Base-by-base conservation (phyloP, 257 asterid species). In the Solanum gracilifrons region DNA sequence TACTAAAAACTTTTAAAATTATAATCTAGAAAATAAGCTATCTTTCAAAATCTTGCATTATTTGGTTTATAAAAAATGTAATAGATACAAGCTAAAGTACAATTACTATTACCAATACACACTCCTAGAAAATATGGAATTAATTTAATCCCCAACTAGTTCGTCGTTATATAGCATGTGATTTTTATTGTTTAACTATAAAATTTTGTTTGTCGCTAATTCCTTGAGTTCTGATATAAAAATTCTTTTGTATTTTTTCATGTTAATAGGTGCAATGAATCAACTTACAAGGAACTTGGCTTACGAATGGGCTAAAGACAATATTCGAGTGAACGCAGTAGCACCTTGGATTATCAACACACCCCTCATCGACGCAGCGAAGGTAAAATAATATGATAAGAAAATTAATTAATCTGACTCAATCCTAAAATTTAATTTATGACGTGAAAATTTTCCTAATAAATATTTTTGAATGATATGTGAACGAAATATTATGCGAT, bases 301-400 rank as follows among this genome's bases (percentile, higher is more conserved):
- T 5, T 86, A 86, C 20, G 92, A 90, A 46, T 90, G 92, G 92
- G 92, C 90, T 37, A 83, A 87, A 79, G 89, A 89, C 13, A 90
- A 84, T 9, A 90, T 90, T 39, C 89, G 90, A 1, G 88, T 90
- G 77, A 90, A 90, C 13, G 75, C 85, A 16, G 90, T 90, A 69
- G 90, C 92, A 55, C 90, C 92, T 1, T 88, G 89, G 92, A 86
- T 84, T 27, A 90, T 88, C 11, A 62, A 33, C 33, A 90, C 92
- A 66, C 80, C 88, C 6, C 85, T 88, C 35, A 9, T 48, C 7
- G 74, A 77, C 9, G 36, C n/a, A 71, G 89, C 37, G 2, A 23
- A 9, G 80, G 80, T 73, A 51, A 48, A 48, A 5, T 18, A 18
- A 0, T 0, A 51, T 51, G 13, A 23, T 60, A 60, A 60, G 69